Base-by-base conservation (phyloP, 768 basidiomycete genomes). In the Suillus occidentalis region DNA sequence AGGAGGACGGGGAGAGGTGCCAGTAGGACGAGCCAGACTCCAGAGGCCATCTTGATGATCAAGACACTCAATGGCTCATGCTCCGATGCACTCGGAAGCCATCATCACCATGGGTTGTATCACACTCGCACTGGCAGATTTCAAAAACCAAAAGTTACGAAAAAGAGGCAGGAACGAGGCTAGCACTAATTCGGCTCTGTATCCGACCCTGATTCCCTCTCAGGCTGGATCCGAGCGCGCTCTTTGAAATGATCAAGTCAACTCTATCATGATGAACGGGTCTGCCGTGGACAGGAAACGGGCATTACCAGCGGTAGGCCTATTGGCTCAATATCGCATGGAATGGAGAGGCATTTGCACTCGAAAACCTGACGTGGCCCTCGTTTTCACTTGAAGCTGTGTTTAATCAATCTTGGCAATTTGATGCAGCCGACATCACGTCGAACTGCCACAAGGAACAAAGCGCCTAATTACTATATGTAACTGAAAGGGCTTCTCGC, bases 391-490 rank as follows among this genome's bases (percentile, higher is more conserved):
- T 31, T 31, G 31, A 53, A 34, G 53, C 31, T 55, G 53, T 55
- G 53, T 55, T 34, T 5, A 34, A 18, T 53, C 18, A 10, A 53
- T 31, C 52, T 53, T 53, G 28, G 25, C 40, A 40, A 59, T 6
- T 31, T 42, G 39, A 28, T 42, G 39, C 10, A 18, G 16, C 39
- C 25, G 16, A 9, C 25, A 31, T 36, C 59, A 64, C 14, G 34
- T 45, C 55, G 65, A 63, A 63, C 63, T 67, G 66, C 57, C 66
- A 63, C 59, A 55, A 72, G 68, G 66, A 65, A 66, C 64, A 37
- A 31, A 53, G 42, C 12, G 14, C 37, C 56, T 58, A 62, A 10
- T 42, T 28, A 43, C 40, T 56, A 55, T 4, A 25, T 50, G 49
- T 50, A 20, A 63, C 25, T 12, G 10, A 2, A 18, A 58, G 59